Base-by-base conservation (phyloP, 225 moss, liverwort and hornwort genomes). In the Bryoerythrophyllum caledonicum region DNA sequence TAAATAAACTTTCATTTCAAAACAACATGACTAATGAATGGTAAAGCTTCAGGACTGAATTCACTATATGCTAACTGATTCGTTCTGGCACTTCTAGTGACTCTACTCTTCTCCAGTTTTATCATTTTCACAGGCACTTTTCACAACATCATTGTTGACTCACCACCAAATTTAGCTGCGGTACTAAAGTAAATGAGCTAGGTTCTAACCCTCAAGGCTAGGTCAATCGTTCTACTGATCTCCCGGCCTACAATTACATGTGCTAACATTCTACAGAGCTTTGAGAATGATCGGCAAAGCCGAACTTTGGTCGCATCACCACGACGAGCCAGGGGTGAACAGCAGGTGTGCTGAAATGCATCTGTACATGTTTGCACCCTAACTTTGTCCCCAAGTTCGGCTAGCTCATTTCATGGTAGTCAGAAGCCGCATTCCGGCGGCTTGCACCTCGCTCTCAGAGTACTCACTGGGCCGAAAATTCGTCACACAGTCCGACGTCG, bases 381-480 rank as follows among this genome's bases (percentile, higher is more conserved):
- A 43, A 65, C 40, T 20, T 30, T 12, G 5, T 12, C 32, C 13
- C 13, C 12, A 1, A 26, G 10, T 63, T 10, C 37, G n/a, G 37
- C 21, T 23, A 13, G 7, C 61, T 35, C 38, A 37, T 8, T 53
- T 8, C 24, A 8, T 14, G 43, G 15, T 24, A 1, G 21, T 38
- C 38, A 32, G 21, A 12, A 75, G 56, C 0, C 8, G 8, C 15
- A 41, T 20, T 30, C 76, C 67, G 19, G 8, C 59, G 10, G 58
- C 48, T 19, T 68, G 17, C 59, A 83, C 43, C 38, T 83, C 80
- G 0, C 10, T 15, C 0, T 10, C 30, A 2, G 68, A 32, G 59
- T 80, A 83, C 3, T 5, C 30, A 26, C 80, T 80, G 23, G 83
- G 83, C n/a, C 68, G 51, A 2, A 80, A 83, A 12, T 83, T 83